Evolutionary conservation across 1,139 yeast species (phyloP), one percentile per base, ranked within the genome.

Genomic region (Geotrichum citri-aurantii): DNA sequence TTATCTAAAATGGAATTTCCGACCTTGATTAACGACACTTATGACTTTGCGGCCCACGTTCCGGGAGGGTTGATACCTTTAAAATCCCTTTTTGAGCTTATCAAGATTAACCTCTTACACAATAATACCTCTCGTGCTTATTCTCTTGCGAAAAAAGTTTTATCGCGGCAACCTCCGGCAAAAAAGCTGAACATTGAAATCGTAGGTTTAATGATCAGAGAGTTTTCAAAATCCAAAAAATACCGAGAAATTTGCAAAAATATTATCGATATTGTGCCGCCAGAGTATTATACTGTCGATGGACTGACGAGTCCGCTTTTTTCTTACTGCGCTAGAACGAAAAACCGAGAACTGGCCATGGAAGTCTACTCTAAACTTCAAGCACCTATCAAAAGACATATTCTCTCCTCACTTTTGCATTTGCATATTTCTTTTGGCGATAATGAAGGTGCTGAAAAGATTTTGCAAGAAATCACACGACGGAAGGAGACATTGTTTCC

Each of bases 341-440:
- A 56, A 48, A 59, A 69, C 24, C 54, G 58, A 8, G 61, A 59
- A 8, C 63, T 69, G 53, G 68, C 69, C 1, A 57, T 63, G 31
- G 57, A 60, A 29, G 60, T 69, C 12, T 66, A 65, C 40, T 54
- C 56, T 12, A 27, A 54, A n/a, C 55, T 69, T n/a, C 54, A 62
- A 12, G 59, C 62, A 12, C 71, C 71, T 1, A 59, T 68, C 7
- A 54, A 65, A 2, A 58, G 71, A 37, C 46, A 64, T 2, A 59
- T 69, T 3, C 62, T 80, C 11, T 69, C 76, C 1, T 71, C 78
- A 0, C 63, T 81, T 44, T 64, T 81, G 19, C 64, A 73, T 29
- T 67, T 79, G 58, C 77, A 78, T 59, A 64, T 80, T 48, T 64
- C 68, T 12, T 70, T 76, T 48, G 72, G 75, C 4, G 79, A 79